Evolutionary conservation across 306 rosid species (phyloP).

Genomic region (Luffa acutangula): DNA sequence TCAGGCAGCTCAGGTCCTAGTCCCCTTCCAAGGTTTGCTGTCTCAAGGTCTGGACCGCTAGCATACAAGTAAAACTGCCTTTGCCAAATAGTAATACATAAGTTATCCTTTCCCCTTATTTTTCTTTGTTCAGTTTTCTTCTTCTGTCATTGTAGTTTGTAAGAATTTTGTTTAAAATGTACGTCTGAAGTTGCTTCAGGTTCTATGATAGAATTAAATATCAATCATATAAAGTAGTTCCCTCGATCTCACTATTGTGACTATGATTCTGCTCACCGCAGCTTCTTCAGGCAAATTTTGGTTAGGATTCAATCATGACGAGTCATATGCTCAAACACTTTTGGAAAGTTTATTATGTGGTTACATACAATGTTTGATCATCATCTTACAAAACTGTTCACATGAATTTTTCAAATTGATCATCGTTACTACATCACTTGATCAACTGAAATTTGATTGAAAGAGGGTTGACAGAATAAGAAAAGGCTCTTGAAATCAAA

Average conservation of each 20-base stretch:
- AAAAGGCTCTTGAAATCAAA: not conserved
- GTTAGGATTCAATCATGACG: not conserved
- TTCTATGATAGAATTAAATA: not conserved
- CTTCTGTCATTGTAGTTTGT: not conserved
- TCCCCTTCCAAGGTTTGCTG: conserved; percentile 94
- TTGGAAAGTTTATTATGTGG: not conserved
- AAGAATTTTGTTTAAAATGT: not conserved
- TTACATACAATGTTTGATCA: not conserved
- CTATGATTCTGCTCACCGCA: not conserved
- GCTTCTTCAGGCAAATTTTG: not conserved
- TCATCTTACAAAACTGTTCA: not conserved
- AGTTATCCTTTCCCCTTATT: not conserved
- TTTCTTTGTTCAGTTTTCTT: not conserved
- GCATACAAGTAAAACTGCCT: conserved; percentile 56
- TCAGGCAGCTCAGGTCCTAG: conserved; percentile 87
- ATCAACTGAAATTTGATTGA: not conserved
- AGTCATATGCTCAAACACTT: not conserved
- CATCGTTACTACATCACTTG: not conserved
- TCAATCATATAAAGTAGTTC: not conserved
- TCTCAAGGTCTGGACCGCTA: conserved; percentile 92
- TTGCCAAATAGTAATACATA: not conserved
- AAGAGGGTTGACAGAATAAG: not conserved
- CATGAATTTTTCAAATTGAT: not conserved
- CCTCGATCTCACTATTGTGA: not conserved
- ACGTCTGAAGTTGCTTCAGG: not conserved